phyloP scores from a whole-genome alignment of 2,329 filamentous ascomycete species.

The Sporothrix variecibatus region DNA sequence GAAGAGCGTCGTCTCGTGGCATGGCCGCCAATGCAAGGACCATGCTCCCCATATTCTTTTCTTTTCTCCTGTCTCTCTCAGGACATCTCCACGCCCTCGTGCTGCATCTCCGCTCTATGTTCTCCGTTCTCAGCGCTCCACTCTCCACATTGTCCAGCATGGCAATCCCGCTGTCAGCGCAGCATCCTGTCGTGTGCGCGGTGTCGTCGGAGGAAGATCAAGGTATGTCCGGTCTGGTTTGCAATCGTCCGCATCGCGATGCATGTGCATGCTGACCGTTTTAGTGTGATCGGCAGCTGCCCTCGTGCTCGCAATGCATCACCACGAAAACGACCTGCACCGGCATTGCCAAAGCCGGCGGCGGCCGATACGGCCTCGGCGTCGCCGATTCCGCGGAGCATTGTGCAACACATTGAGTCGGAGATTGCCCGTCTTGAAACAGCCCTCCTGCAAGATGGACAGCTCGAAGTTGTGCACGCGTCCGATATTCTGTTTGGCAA shows the following conservation, averaged over 20 bases:
- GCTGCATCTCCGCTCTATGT: not conserved
- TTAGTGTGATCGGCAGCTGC: constrained; percentile 32
- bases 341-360: constrained; percentile 35
- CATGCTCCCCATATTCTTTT: not conserved
- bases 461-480: constrained; percentile 29
- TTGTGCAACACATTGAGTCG: constrained; percentile 39
- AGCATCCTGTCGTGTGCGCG: constrained; percentile 31
- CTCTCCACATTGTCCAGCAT: constrained; percentile 2
- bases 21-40: too few relatives aligned
- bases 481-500: constrained; percentile 30
- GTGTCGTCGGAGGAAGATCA: constrained; percentile 30
- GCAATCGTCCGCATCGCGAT: not conserved
- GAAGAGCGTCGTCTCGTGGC: not conserved
- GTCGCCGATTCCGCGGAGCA: constrained; percentile 36
- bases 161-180: constrained; percentile 27
- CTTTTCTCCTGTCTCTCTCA: not conserved
- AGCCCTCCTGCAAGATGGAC: constrained; percentile 36
- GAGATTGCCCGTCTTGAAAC: constrained; percentile 40
- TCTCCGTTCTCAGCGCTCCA: not conserved
- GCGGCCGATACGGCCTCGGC: not conserved
- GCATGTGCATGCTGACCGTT: not conserved
- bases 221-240: constrained; percentile 5
- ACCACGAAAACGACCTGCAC: constrained; percentile 34
- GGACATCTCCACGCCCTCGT: not conserved
- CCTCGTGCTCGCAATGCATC: constrained; percentile 37